These are phyloP conservation scores for Aspergillus awamori DNA, from an alignment of 2,329 filamentous ascomycete genomes.

Conservation along the genomic window DNA sequence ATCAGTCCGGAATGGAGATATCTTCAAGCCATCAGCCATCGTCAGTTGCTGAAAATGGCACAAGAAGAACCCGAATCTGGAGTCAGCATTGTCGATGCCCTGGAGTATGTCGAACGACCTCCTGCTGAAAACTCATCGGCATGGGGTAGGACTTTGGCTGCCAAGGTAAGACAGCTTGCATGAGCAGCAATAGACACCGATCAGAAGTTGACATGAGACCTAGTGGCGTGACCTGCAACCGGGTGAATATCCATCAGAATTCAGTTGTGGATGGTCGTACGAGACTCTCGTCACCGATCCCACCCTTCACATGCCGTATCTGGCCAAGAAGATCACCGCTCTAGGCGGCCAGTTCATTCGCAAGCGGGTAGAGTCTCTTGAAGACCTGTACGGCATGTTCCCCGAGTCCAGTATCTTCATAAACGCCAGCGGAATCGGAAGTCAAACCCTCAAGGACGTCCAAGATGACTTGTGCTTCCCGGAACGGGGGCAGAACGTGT, in stretches of 20 bases:
- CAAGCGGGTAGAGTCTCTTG: conserved; percentile 36
- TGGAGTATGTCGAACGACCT: conserved; percentile 40
- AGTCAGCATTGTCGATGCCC: conserved; percentile 38
- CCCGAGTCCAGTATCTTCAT: conserved; percentile 41
- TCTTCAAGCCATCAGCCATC: conserved; percentile 40
- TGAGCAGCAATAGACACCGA: too few relatives aligned
- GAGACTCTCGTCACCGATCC: conserved; percentile 43
- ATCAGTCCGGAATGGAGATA: conserved; percentile 40
- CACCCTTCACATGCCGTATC: conserved; percentile 41
- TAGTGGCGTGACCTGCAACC: conserved; percentile 39
- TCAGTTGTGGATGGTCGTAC: conserved; percentile 40
- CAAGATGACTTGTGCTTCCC: conserved; percentile 39
- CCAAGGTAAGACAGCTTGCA: conserved; percentile 29
- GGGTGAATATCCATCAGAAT: conserved; percentile 38
- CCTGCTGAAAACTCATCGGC: conserved; percentile 37
- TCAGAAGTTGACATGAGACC: conserved; percentile 4
- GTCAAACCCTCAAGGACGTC: conserved; percentile 38
- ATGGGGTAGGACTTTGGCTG: conserved; percentile 40
- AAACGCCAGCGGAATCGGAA: conserved; percentile 44
- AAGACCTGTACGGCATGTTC: conserved; percentile 39
- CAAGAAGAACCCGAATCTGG: conserved; percentile 38
- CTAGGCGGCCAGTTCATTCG: conserved; percentile 41
- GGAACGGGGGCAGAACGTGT: conserved; percentile 44
- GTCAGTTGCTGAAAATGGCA: conserved; percentile 40
- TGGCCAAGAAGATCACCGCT: conserved; percentile 31